Evolutionary conservation across 2,329 filamentous ascomycete species (phyloP), one percentile per base, ranked within the genome.

Genomic region (Pseudopyrenochaeta lycopersici): DNA sequence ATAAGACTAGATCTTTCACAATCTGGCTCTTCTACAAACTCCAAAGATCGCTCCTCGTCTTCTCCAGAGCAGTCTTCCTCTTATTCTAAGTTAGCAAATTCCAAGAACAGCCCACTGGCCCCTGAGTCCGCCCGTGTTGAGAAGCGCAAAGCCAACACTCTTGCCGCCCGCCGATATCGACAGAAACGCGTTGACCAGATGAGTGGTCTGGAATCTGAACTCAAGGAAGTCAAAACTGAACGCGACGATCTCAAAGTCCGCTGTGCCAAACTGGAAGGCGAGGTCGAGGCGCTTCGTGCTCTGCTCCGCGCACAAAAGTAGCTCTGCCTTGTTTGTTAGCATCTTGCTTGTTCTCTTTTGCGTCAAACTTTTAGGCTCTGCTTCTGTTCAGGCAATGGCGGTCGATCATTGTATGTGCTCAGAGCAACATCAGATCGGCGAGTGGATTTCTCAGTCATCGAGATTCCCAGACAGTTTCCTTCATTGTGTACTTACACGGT

Each of bases 121-220:
- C 51, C 56, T 41, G 75, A 63, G 15, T 46, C 59, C 56, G 65
- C 67, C 23, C 66, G 67, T 30, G 51, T 76, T 42, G 72, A 75
- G 53, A 90, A 90, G 73, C 86, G 88, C 23, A 84, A 85, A 56
- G 83, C 85, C 56, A 90, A 91, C 73, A 90, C 88, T 12, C 81
- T 89, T 56, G 88, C 88, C n/a, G 88, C 88, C 27, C 83, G 87
- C 56, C 87, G 88, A 56, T 90, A 90, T 69, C 85, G 88, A 21
- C 88, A 90, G 71, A 89, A 88, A 71, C 85, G 87, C 40, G 81
- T 90, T 30, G 88, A 90, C 63, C 85, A 87, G 56, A 84, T 90
- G 71, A 76, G 76, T 21, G 83, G 85, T 56, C 80, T 91, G 29
- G 88, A 90, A 72, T 72, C 76, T 7, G 82, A 84, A 17, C 76